Conservation (phyloP, 305 asterid genomes). For the Solanum aculeatissimum region DNA sequence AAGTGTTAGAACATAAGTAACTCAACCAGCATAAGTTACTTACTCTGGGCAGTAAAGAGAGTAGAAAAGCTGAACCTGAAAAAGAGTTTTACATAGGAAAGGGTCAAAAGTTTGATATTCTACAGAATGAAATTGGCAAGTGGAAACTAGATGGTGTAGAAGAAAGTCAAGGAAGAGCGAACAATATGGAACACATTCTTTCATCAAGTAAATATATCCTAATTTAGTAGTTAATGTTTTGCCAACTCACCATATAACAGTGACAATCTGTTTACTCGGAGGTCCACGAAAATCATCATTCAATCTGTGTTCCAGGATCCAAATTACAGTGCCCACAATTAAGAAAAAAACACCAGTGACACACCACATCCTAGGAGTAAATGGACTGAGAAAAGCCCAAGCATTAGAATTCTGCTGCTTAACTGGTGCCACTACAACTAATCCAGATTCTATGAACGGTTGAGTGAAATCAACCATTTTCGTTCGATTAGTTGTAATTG, state of each 20-base stretch:
- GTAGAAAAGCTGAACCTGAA: slow-evolving; percentile 59
- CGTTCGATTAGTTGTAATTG: slow-evolving; percentile 40
- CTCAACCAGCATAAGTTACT: slow-evolving; percentile 11
- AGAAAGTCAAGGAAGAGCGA: background rate
- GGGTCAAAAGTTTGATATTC: background rate
- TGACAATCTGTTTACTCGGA: slow-evolving; percentile 38
- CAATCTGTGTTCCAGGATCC: slow-evolving; percentile 44
- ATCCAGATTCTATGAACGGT: slow-evolving; percentile 55
- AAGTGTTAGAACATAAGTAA: background rate
- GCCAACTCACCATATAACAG: slow-evolving; percentile 37
- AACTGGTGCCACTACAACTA: slow-evolving; percentile 48
- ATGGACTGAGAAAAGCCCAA: slow-evolving; percentile 50
- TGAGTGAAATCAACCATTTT: slow-evolving; percentile 59
- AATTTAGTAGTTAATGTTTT: background rate
- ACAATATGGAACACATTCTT: background rate
- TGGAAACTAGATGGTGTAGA: background rate
- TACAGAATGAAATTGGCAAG: background rate
- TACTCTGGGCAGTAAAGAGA: slow-evolving; percentile 42
- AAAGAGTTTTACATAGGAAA: background rate
- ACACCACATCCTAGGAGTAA: slow-evolving; percentile 36
- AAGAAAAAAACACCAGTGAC: slow-evolving; percentile 23
- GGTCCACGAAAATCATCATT: slow-evolving; percentile 61
- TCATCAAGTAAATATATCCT: background rate
- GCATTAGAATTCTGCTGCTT: slow-evolving; percentile 20
- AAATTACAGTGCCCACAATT: slow-evolving; percentile 35